Evolutionary conservation across 2,329 filamentous ascomycete species (phyloP).

Genomic region (Aspergillus sp.): DNA sequence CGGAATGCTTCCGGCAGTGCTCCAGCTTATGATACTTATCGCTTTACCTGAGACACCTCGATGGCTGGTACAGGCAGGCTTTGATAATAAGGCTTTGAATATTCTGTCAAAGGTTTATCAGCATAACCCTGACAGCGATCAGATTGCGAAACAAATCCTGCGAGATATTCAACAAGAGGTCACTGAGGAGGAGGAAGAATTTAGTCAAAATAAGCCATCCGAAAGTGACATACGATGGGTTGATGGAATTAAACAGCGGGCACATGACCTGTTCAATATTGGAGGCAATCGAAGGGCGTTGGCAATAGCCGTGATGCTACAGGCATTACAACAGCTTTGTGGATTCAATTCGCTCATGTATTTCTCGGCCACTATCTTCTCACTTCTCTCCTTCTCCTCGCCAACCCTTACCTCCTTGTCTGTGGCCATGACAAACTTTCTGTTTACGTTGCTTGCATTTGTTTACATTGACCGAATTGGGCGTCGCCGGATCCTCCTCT

Average conservation of each 20-base stretch:
- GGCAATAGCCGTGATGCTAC: constrained; percentile 80
- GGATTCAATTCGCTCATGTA: constrained; percentile 94
- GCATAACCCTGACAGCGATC: constrained; percentile 40
- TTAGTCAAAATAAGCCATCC: constrained; percentile 21
- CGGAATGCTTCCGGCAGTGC: constrained; percentile 70
- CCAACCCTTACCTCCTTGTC: constrained; percentile 78
- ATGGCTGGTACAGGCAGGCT: constrained; percentile 74
- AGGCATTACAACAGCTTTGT: constrained; percentile 84
- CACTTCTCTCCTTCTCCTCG: constrained; percentile 71
- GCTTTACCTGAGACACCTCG: constrained; percentile 85
- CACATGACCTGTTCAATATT: constrained; percentile 32
- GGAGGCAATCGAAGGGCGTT: constrained; percentile 66
- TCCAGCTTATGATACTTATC: constrained; percentile 68
- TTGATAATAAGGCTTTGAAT: constrained; percentile 59
- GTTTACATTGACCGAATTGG: constrained; percentile 77
- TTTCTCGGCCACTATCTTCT: constrained; percentile 80
- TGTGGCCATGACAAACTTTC: constrained; percentile 79
- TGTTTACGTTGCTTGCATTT: constrained; percentile 74
- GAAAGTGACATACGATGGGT: constrained; percentile 24
- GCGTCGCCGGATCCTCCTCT: constrained; percentile 75
- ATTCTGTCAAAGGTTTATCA: constrained; percentile 69
- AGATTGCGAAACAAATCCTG: constrained; percentile 61
- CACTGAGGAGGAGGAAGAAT: constrained; percentile 61
- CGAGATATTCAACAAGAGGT: constrained; percentile 73
- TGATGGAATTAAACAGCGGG: constrained; percentile 26